Percentiles rank a stretch among this genome's conserved stretches.
Evolutionary conservation across 2,329 filamentous ascomycete species (phyloP).

Genomic region (Uncinocarpus reesii): DNA sequence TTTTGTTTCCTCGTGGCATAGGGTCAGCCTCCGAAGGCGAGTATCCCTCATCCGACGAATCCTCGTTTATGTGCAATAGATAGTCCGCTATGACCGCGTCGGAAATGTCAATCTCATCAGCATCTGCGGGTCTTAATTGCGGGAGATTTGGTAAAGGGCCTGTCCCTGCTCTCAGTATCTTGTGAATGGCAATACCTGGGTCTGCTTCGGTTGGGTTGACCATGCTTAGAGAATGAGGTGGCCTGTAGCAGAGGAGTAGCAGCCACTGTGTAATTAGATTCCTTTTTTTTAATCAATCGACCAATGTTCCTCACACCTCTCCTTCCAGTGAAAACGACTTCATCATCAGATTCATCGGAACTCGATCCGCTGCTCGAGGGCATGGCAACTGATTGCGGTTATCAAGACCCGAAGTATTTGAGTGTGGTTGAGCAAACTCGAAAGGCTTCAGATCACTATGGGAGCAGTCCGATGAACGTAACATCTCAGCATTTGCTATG

Average conservation of each 20-base stretch:
- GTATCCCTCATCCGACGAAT: constrained; percentile 18
- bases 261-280: background rate
- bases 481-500: too few species aligned
- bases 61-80: constrained; percentile 31
- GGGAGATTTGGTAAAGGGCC: too few species aligned
- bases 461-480: background rate
- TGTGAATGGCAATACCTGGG: too few species aligned
- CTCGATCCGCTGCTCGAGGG: too few species aligned
- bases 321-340: constrained; percentile 33
- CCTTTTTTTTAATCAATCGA: background rate
- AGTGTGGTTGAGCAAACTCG: background rate
- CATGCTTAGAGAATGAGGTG: too few species aligned
- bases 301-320: constrained; percentile 8
- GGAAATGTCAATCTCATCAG: constrained; percentile 11
- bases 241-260: too few species aligned
- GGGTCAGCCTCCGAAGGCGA: background rate
- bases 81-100: constrained; percentile 29
- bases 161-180: too few species aligned
- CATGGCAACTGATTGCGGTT: too few species aligned
- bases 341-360: constrained; percentile 58
- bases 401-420: too few species aligned
- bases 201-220: too few species aligned
- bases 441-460: background rate
- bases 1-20: too few species aligned
- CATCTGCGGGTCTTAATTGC: background rate